Base-by-base conservation (phyloP, 441 rosid species). In the Arabidopsis lyrata region DNA sequence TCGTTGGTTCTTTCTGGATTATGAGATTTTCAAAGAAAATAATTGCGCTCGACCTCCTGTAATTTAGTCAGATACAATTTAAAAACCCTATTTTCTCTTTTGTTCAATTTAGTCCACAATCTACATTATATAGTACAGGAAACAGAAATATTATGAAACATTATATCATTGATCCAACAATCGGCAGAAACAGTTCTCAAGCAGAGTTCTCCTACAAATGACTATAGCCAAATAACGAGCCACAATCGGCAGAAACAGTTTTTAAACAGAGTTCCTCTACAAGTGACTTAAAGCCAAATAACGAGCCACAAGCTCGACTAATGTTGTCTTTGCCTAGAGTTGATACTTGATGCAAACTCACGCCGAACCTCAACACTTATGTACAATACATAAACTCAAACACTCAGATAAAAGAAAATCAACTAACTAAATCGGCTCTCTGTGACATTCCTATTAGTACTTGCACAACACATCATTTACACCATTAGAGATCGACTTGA, bases 1-100 rank as follows among this genome's bases (percentile, higher is more conserved):
- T 60, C 66, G 70, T 93, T 93, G 90, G 96, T 68, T 70, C 6
- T 22, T 69, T 83, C 15, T 75, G 86, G 94, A 89, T 89, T 47
- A 79, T 12, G 61, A 53, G 77, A 77, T 77, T 77, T 72, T 63
- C 72, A 20, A 5, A 1, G 9, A 15, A 15, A 24, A 12, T n/a
- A 5, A 0, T 69, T 55, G 11, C 38, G 1, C 20, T 44, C 13
- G 1, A 22, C 55, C 47, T 74, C 75, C 50, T 8, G 0, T 18
- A 18, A 12, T 76, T 44, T 54, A 3, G 1, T 2, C 1, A 0
- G 24, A 36, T 62, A 62, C 47, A 4, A 11, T 1, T 34, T 0
- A 5, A 32, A 2, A 24, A 8, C 34, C 41, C 24, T 18, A 38
- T 8, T 11, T 31, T 50, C 31, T 31, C 1, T 20, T 47, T 13